Base-by-base conservation (phyloP, 2,329 filamentous ascomycete genomes). In the Hysterium pulicare region DNA sequence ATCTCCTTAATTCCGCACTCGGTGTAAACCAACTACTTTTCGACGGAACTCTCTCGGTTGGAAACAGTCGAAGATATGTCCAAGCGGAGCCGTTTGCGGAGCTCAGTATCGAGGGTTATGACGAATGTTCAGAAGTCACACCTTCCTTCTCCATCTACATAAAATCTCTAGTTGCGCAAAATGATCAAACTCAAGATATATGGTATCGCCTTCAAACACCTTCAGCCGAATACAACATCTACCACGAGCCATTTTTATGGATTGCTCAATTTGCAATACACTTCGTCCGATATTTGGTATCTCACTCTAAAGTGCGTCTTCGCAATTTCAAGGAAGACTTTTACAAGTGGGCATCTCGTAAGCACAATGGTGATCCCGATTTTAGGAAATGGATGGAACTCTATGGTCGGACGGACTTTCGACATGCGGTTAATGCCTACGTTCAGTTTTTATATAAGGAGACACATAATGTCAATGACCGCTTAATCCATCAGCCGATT, bases 221-320 rank as follows among this genome's bases (percentile, higher is more conserved):
- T 0, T 71, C 80, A 0, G 21, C 48, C 0, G 80, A 82, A 28
- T 94, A 93, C 54, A 48, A 46, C 9, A 67, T 79, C 2, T 90
- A 83, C 52, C 77, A 83, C 45, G 37, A 66, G 0, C 74, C 79
- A 0, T 91, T 89, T 47, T 45, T 82, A 0, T 93, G 86, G 86
- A 64, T 90, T 1, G 83, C 81, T 0, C 75, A 84, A 40, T 68
- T 93, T 0, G 74, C 78, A 0, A 91, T 90, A 56, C 81, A 89
- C 53, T 75, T 86, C 19, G 72, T 90, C 1, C 84, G 90, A 47
- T 93, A 77, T 50, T 69, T 86, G 36, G 51, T 62, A 2, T 44
- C 54, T 1, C 39, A 59, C 3, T 21, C 43, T 2, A 51, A 59
- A 7, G 74, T 85, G 1, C 62, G 66, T 0, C 68, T 90, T 0